Conservation (phyloP, 306 rosid species). For the Ceratonia siliqua region DNA sequence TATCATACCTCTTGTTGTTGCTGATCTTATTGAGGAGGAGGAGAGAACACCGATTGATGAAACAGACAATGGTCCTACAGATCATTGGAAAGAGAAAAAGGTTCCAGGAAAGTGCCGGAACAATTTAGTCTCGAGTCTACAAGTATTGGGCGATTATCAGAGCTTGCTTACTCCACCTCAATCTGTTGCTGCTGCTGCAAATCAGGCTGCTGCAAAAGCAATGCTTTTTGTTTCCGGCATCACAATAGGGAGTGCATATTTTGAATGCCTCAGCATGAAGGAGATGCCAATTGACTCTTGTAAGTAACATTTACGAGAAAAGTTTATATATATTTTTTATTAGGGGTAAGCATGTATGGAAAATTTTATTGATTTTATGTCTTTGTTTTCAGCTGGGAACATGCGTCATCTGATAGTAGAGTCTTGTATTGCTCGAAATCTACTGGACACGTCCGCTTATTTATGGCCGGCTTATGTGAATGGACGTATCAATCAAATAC, state of each 20-base stretch:
- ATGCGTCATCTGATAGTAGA: conserved; percentile 76
- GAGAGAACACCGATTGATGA: conserved; percentile 53
- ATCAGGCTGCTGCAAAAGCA: conserved; percentile 96
- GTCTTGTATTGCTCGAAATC: conserved; percentile 70
- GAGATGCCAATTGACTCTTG: conserved; percentile 79
- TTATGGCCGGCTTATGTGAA: conserved; percentile 70
- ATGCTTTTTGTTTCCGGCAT: conserved; percentile 80
- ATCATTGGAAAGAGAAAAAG: conserved; percentile 64
- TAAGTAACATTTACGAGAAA: conserved; percentile 57
- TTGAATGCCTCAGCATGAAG: conserved; percentile 67
- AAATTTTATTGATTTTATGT: background rate
- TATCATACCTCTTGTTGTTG: conserved; percentile 81
- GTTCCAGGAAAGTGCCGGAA: conserved; percentile 55
- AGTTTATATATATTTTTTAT: no score
- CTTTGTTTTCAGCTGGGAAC: conserved; percentile 58
- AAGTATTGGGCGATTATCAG: conserved; percentile 81
- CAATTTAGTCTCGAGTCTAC: conserved; percentile 77
- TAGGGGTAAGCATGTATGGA: no score
- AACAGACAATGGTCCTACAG: conserved; percentile 47
- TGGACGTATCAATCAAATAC: conserved; percentile 57
- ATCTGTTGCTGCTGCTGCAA: conserved; percentile 64
- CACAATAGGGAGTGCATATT: conserved; percentile 65
- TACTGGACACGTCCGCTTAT: conserved; percentile 79
- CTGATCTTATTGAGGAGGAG: conserved; percentile 83
- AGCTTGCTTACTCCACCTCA: conserved; percentile 84